A percentile compares a stretch with the other conserved stretches of the same genome.
These are phyloP conservation scores for Chlorella sp. DNA, from an alignment of 139 green algal genomes.

Conservation along the genomic window DNA sequence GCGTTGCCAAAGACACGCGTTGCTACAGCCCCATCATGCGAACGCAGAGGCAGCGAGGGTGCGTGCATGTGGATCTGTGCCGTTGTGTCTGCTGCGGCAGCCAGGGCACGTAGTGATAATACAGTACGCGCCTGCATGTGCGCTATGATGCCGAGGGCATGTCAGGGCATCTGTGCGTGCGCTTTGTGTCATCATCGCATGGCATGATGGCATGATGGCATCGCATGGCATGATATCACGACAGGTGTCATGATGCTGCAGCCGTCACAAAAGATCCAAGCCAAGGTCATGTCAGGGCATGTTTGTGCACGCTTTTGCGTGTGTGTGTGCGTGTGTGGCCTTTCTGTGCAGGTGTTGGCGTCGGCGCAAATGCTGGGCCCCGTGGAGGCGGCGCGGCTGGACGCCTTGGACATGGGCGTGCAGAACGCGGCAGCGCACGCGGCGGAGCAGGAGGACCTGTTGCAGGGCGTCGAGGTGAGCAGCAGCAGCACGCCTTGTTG, in stretches of 20 bases:
- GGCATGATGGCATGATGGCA: neutral
- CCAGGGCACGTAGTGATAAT: too few relatives aligned
- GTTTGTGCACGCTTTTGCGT: too few relatives aligned
- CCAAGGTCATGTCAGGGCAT: too few relatives aligned
- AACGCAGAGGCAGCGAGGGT: neutral
- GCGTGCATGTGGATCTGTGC: neutral
- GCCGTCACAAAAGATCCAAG: too few relatives aligned
- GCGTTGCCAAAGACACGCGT: conserved; percentile 70
- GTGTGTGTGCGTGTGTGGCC: neutral
- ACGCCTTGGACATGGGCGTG: neutral
- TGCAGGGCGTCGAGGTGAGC: conserved; percentile 8
- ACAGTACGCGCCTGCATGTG: too few relatives aligned
- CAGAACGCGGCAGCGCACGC: neutral
- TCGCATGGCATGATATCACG: too few relatives aligned
- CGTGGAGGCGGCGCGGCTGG: neutral
- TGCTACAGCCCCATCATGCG: conserved; percentile 50
- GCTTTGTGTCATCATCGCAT: neutral
- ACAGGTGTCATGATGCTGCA: too few relatives aligned
- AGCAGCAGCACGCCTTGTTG: neutral
- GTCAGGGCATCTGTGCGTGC: too few relatives aligned
- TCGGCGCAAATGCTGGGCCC: neutral
- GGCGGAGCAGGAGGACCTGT: conserved; percentile 8
- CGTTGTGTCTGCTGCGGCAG: too few relatives aligned
- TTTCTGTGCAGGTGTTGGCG: neutral
- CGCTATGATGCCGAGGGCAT: too few relatives aligned